Conservation (phyloP, 129 eudicot genomes). For the Centaurea solstitialis region DNA sequence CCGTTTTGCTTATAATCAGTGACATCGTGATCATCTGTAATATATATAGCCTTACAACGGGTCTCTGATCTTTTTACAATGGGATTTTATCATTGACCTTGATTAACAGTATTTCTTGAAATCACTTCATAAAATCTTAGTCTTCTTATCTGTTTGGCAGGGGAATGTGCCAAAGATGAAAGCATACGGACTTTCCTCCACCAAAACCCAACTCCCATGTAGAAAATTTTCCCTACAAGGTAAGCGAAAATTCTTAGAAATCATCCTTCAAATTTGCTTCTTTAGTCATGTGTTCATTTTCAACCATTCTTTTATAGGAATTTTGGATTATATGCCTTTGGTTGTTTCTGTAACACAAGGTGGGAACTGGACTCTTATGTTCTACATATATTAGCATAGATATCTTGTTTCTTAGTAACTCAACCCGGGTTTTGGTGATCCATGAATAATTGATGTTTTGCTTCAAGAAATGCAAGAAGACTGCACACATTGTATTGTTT, state of each 20-base stretch:
- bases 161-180: conserved; percentile 49
- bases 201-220: conserved; percentile 62
- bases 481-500: too few species aligned
- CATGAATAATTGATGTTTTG: too few species aligned
- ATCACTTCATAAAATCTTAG: background rate
- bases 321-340: conserved; percentile 56
- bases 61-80: too few species aligned
- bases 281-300: background rate
- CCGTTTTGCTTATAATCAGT: too few species aligned
- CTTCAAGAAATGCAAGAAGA: too few species aligned
- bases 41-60: too few species aligned
- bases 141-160: conserved; percentile 16
- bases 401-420: conserved; percentile 16
- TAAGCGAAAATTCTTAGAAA: conserved; percentile 13
- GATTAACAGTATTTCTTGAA: background rate
- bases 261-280: background rate
- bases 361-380: conserved; percentile 3
- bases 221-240: conserved; percentile 16
- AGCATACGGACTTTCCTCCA: conserved; percentile 58
- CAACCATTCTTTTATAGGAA: conserved; percentile 37
- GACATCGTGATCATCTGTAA: too few species aligned
- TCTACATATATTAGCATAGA: too few species aligned
- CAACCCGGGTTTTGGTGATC: too few species aligned
- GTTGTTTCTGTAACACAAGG: conserved; percentile 50
- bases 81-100: background rate